A percentile compares a stretch with the other conserved stretches of the same genome.
Conservation (phyloP, 1,139 yeast species). For the Nadsonia commutata region DNA sequence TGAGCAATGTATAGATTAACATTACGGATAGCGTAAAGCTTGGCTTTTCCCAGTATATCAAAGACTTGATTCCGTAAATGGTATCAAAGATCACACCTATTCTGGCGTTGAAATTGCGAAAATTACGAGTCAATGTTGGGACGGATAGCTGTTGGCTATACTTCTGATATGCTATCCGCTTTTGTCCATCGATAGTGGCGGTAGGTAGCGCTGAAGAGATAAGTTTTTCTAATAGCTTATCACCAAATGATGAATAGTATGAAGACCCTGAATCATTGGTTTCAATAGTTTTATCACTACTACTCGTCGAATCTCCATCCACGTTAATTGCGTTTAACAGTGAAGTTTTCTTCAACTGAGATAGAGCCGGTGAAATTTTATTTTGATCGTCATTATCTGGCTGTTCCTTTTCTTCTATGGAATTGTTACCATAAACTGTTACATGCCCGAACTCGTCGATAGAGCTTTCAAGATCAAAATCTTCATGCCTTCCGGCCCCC, state of each 20-base stretch:
- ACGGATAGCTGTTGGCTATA: conserved; percentile 56
- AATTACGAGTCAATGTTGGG: conserved; percentile 53
- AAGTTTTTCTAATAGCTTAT: not conserved
- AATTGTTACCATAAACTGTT: no score
- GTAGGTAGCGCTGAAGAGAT: conserved; percentile 5
- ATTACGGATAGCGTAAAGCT: conserved; percentile 46
- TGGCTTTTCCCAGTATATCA: conserved; percentile 51
- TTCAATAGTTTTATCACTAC: no score
- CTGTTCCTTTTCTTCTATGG: no score
- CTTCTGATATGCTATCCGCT: conserved; percentile 43
- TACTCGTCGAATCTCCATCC: no score
- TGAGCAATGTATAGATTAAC: conserved; percentile 38
- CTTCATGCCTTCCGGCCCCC: no score
- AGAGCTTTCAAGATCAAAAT: no score
- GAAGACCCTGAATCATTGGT: no score
- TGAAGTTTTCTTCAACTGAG: no score
- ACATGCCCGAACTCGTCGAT: no score
- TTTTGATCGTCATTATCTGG: no score
- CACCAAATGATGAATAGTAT: not conserved
- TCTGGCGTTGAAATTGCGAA: conserved; percentile 50
- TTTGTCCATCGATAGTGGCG: conserved; percentile 10
- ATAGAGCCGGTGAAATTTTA: no score
- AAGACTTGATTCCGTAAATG: conserved; percentile 33
- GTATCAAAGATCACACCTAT: conserved; percentile 35
- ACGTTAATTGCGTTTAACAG: no score